Conservation (phyloP, 2,329 filamentous ascomycete genomes). For the Phymatotrichopsis omnivora region DNA sequence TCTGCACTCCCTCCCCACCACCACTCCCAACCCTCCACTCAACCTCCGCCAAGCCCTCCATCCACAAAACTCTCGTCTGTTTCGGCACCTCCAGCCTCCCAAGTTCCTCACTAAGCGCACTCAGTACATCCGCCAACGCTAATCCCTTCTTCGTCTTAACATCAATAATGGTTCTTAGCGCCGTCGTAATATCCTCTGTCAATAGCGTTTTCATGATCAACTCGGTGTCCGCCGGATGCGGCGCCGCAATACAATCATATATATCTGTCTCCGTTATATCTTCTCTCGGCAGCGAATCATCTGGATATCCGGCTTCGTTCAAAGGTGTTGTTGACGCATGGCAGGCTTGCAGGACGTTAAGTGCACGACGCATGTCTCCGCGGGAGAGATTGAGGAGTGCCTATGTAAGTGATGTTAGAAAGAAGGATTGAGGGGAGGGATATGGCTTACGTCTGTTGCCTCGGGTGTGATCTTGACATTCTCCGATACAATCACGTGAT, state of each 20-base stretch:
- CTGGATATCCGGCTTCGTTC: slow-evolving; percentile 39
- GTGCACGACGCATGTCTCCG: slow-evolving; percentile 86
- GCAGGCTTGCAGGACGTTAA: slow-evolving; percentile 94
- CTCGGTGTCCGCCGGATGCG: slow-evolving; percentile 77
- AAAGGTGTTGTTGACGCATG: slow-evolving; percentile 69
- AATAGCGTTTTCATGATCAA: slow-evolving; percentile 77
- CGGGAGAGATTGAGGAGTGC: slow-evolving; percentile 79
- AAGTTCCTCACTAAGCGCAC: slow-evolving; percentile 72
- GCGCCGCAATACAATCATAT: slow-evolving; percentile 94
- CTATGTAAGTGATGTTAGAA: too few relatives aligned
- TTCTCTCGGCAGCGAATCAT: slow-evolving; percentile 60
- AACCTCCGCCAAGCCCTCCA: slow-evolving; percentile 82
- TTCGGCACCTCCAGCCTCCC: slow-evolving; percentile 71
- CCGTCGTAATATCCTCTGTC: slow-evolving; percentile 80
- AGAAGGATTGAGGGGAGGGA: too few relatives aligned
- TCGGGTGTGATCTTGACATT: slow-evolving; percentile 70
- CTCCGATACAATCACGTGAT: slow-evolving; percentile 83
- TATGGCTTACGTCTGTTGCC: too few relatives aligned
- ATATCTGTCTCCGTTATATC: slow-evolving; percentile 85
- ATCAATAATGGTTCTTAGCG: slow-evolving; percentile 75
- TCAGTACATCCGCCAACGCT: slow-evolving; percentile 87
- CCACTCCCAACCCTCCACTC: slow-evolving; percentile 86
- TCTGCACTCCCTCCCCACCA: slow-evolving; percentile 79
- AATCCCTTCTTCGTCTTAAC: slow-evolving; percentile 78
- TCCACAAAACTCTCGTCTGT: slow-evolving; percentile 81